phyloP scores from a whole-genome alignment of 2,329 filamentous ascomycete species.

The Chaetomium globosum region DNA sequence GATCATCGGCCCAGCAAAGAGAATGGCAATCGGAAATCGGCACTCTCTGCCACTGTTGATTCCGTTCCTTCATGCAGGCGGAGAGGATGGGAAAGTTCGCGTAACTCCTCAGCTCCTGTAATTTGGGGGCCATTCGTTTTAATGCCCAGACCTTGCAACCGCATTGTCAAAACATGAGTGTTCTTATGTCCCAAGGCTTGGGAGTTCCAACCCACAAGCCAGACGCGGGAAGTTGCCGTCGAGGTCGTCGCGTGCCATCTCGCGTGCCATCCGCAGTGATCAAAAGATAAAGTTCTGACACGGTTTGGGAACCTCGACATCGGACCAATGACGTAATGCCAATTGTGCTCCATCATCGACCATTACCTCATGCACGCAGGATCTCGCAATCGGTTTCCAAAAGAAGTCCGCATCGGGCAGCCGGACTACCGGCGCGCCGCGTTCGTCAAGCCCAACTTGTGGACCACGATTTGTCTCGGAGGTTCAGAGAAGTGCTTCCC shows the following conservation, averaged over 20 bases:
- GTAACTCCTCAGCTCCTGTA: not conserved
- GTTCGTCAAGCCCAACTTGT: not conserved
- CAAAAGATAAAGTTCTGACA: not conserved
- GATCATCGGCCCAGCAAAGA: no score
- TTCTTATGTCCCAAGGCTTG: no score
- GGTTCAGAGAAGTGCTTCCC: not conserved
- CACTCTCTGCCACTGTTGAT: not conserved
- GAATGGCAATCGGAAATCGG: constrained; percentile 7
- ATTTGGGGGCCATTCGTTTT: not conserved
- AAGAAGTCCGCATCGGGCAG: not conserved
- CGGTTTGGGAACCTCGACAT: no score
- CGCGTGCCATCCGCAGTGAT: not conserved
- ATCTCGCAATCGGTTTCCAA: not conserved
- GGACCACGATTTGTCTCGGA: not conserved
- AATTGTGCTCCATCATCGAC: not conserved
- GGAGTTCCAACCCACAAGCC: not conserved
- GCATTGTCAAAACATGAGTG: no score
- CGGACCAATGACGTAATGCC: not conserved
- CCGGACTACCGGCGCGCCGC: constrained; percentile 1
- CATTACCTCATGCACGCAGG: not conserved
- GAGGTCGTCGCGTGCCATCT: not conserved
- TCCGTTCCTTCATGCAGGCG: not conserved
- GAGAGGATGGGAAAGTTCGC: not conserved
- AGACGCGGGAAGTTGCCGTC: no score
- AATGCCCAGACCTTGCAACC: not conserved